Conservation (phyloP, 495 filamentous ascomycete species). For the Cercophora newfieldiana region DNA sequence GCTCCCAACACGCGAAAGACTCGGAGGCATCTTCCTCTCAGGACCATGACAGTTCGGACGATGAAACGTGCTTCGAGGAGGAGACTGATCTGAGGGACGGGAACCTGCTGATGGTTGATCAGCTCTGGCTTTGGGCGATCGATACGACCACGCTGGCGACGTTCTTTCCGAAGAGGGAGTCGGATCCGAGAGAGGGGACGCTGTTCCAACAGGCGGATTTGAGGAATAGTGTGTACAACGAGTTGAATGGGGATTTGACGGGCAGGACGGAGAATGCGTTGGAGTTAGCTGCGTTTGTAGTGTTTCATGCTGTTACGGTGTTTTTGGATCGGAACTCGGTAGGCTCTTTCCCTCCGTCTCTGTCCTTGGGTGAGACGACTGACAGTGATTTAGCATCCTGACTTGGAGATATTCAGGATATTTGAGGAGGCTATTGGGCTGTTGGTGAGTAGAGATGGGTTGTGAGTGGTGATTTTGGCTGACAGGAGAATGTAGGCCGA, state of each 20-base stretch:
- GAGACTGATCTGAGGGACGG: constrained; percentile 53
- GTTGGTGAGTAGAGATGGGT: constrained; percentile 42
- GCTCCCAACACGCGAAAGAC: constrained; percentile 2
- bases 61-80: constrained; percentile 30
- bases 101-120: constrained; percentile 69
- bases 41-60: constrained; percentile 15
- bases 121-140: constrained; percentile 69
- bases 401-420: constrained; percentile 64
- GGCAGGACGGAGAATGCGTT: constrained; percentile 62
- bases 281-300: constrained; percentile 63
- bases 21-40: neutral
- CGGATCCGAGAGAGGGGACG: constrained; percentile 51
- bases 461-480: neutral
- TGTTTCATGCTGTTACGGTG: constrained; percentile 63
- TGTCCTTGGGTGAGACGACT: neutral
- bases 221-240: constrained; percentile 64
- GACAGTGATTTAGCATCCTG: constrained; percentile 47
- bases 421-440: constrained; percentile 70
- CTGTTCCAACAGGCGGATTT: constrained; percentile 64
- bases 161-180: constrained; percentile 57
- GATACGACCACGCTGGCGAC: constrained; percentile 58
- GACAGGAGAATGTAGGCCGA: constrained; percentile 50
- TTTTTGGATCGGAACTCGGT: constrained; percentile 49
- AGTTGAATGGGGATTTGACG: constrained; percentile 67
- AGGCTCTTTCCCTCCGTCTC: neutral